Evolutionary conservation across 441 rosid genomes (phyloP).

Genomic region (Adansonia grandidieri): DNA sequence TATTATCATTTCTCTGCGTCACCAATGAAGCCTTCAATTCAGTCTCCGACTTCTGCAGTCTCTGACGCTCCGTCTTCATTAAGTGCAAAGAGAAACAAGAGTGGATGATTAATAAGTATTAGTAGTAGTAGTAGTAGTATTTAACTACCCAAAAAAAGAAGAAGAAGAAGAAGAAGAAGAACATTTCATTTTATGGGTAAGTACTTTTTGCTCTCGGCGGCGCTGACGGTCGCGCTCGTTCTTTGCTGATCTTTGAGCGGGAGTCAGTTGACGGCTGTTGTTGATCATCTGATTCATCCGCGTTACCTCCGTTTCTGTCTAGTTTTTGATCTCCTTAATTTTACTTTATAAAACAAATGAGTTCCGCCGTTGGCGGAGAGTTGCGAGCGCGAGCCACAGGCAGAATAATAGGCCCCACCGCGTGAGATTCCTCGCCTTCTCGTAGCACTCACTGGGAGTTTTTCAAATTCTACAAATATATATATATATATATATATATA

Average conservation of each 20-base stretch:
- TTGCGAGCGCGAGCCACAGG: neutral
- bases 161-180: neutral
- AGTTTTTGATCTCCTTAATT: neutral
- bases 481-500: too few relatives aligned
- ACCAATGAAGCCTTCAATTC: neutral
- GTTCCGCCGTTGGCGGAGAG: neutral
- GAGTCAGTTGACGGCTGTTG: neutral
- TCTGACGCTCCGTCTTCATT: neutral
- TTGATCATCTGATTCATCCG: neutral
- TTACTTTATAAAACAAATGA: neutral
- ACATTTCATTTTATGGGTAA: too few relatives aligned
- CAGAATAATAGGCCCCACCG: too few relatives aligned
- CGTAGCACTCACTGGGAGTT: too few relatives aligned
- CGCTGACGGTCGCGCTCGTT: neutral
- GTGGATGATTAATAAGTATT: neutral
- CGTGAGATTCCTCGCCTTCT: too few relatives aligned
- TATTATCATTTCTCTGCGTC: neutral
- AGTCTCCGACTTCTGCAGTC: neutral
- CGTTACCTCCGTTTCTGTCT: neutral
- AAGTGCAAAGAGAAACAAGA: neutral
- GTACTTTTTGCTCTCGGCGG: neutral
- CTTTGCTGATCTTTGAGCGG: neutral
- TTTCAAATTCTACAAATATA: too few relatives aligned
- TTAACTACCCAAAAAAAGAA: neutral
- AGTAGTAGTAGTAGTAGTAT: neutral